phyloP scores from a whole-genome alignment of 2,329 filamentous ascomycete genomes.

The Botrytis tulipae region DNA sequence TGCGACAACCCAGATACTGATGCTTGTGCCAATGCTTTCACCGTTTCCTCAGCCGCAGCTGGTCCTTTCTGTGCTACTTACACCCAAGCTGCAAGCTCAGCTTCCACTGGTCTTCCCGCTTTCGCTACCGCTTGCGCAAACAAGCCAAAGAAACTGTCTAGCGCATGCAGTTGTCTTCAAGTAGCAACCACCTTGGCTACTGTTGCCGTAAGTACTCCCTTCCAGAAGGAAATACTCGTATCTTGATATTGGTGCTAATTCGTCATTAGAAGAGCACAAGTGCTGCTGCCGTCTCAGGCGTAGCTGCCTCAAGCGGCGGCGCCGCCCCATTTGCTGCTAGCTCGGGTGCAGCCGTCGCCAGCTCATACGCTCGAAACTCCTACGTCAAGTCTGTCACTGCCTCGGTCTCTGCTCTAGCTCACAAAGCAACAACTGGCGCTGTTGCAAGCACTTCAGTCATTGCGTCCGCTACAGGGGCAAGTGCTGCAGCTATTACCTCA shows the following conservation, averaged over 20 bases:
- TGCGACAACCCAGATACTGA: slow-evolving; percentile 25
- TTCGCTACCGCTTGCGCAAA: slow-evolving; percentile 21
- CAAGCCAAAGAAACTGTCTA: slow-evolving; percentile 26
- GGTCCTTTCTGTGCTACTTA: slow-evolving; percentile 25
- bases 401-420: neutral
- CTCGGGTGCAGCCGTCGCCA: neutral
- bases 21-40: slow-evolving; percentile 23
- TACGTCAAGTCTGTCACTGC: neutral
- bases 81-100: slow-evolving; percentile 19
- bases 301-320: neutral
- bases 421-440: neutral
- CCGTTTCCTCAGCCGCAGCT: neutral
- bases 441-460: neutral
- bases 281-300: neutral
- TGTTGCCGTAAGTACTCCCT: neutral
- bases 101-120: slow-evolving; percentile 20
- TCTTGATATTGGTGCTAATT: neutral
- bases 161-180: slow-evolving; percentile 26
- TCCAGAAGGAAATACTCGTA: no score
- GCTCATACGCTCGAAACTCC: neutral
- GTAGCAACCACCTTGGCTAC: slow-evolving; percentile 11
- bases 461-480: neutral
- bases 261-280: neutral
- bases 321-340: neutral
- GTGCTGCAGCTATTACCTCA: neutral